Evolutionary conservation across 1,139 yeast genomes (phyloP).

Genomic region (Saccharomyces uvarum): DNA sequence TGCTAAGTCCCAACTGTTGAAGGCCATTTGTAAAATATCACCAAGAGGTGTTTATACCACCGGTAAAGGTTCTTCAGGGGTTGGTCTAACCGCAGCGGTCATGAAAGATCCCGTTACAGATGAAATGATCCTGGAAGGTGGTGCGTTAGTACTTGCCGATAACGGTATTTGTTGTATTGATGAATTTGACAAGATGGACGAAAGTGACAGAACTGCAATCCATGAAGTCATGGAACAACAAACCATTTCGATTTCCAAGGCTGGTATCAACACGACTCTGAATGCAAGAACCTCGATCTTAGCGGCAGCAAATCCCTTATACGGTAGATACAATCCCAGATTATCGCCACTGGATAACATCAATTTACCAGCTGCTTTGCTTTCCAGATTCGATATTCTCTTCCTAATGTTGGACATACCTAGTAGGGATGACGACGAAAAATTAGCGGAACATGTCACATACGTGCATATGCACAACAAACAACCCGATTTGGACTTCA

Average conservation of each 20-base stretch:
- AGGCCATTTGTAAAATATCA: conserved; percentile 85
- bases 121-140: conserved; percentile 97
- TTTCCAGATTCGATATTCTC: conserved; percentile 90
- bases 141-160: conserved; percentile 94
- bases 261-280: conserved; percentile 93
- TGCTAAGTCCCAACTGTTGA: conserved; percentile 92
- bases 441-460: conserved; percentile 87
- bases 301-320: conserved; percentile 97
- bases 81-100: conserved; percentile 97
- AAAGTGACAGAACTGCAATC: conserved; percentile 90
- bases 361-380: conserved; percentile 90
- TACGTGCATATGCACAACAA: conserved; percentile 88
- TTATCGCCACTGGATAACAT: conserved; percentile 92
- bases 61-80: conserved; percentile 98
- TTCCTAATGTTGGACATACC: conserved; percentile 85
- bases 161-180: conserved; percentile 98
- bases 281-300: conserved; percentile 93
- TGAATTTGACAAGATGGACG: conserved; percentile 99
- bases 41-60: conserved; percentile 98
- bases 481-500: conserved; percentile 72
- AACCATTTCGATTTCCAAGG: conserved; percentile 93
- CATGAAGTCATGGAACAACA: conserved; percentile 99
- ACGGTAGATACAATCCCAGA: conserved; percentile 88
- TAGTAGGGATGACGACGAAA: conserved; percentile 68
- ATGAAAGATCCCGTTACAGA: conserved; percentile 98